Evolutionary conservation across 2,329 filamentous ascomycete species (phyloP).

Genomic region (Raffaelea arxii): DNA sequence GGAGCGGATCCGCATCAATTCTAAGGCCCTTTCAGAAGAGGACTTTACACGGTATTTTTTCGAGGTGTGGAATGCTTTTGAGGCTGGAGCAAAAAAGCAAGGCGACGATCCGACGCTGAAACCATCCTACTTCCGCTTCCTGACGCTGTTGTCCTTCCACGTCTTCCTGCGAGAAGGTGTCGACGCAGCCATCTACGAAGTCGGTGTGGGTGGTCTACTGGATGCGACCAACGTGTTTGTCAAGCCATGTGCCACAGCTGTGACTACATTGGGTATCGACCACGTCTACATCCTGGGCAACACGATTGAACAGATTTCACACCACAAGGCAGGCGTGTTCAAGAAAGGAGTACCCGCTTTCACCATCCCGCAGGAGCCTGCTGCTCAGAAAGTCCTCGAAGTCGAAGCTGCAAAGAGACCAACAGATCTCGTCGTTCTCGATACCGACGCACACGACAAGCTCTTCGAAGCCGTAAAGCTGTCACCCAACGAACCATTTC

Average conservation of each 20-base stretch:
- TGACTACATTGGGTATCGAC: slow-evolving; percentile 60
- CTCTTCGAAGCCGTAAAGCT: slow-evolving; percentile 8
- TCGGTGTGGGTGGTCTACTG: slow-evolving; percentile 57
- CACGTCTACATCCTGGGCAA: slow-evolving; percentile 54
- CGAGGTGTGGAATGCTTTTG: slow-evolving; percentile 49
- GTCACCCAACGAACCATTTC: slow-evolving; percentile 12
- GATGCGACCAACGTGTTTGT: slow-evolving; percentile 59
- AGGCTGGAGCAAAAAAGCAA: slow-evolving; percentile 17
- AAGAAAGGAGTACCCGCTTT: slow-evolving; percentile 52
- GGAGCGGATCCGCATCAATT: slow-evolving; percentile 57
- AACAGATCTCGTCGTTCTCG: slow-evolving; percentile 14
- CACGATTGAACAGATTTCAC: slow-evolving; percentile 57
- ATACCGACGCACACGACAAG: slow-evolving; percentile 7
- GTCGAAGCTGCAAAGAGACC: slow-evolving; percentile 41
- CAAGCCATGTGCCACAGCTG: slow-evolving; percentile 45
- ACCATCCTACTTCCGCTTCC: slow-evolving; percentile 50
- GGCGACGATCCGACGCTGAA: slow-evolving; percentile 25
- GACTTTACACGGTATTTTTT: slow-evolving; percentile 59
- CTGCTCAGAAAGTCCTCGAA: slow-evolving; percentile 40
- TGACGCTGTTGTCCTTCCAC: slow-evolving; percentile 59
- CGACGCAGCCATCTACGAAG: slow-evolving; percentile 55
- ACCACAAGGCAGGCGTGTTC: slow-evolving; percentile 66
- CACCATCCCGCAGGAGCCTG: slow-evolving; percentile 36
- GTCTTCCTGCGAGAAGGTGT: slow-evolving; percentile 55
- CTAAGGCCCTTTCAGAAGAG: slow-evolving; percentile 43